These are phyloP conservation scores for Stachybotrys chartarum DNA, from an alignment of 2,329 filamentous ascomycete species.

Conservation along the genomic window DNA sequence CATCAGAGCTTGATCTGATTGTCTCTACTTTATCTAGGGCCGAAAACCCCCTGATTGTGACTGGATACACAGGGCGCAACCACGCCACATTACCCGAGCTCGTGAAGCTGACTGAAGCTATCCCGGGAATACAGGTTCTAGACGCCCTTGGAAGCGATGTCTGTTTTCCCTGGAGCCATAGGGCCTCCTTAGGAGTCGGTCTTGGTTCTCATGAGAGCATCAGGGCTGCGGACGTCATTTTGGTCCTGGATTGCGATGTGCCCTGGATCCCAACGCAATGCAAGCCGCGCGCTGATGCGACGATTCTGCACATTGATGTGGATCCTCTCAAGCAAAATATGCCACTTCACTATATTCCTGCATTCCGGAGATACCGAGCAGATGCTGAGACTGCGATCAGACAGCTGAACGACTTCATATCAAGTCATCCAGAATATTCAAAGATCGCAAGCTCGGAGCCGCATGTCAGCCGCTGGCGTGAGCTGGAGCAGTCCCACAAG, in stretches of 20 bases:
- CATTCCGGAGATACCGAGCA: conserved; percentile 56
- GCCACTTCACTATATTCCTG: conserved; percentile 63
- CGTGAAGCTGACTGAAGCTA: conserved; percentile 56
- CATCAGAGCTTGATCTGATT: conserved; percentile 46
- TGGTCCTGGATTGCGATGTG: conserved; percentile 82
- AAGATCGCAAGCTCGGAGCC: conserved; percentile 46
- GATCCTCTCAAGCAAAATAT: conserved; percentile 64
- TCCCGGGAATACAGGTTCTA: conserved; percentile 61
- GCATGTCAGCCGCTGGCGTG: conserved; percentile 8
- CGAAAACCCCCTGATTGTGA: conserved; percentile 58
- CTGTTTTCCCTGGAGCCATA: conserved; percentile 67
- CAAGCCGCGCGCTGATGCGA: conserved; percentile 40
- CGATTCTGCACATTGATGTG: conserved; percentile 55
- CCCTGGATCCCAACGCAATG: conserved; percentile 80
- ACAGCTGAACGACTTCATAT: conserved; percentile 41
- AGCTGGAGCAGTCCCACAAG: neutral
- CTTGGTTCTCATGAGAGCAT: conserved; percentile 69
- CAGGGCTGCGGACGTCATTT: conserved; percentile 69
- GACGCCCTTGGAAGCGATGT: conserved; percentile 72
- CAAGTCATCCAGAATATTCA: neutral
- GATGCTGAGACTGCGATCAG: conserved; percentile 56
- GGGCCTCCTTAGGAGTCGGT: conserved; percentile 58
- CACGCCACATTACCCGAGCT: conserved; percentile 51
- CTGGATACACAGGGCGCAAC: conserved; percentile 63
- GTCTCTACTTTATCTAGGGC: conserved; percentile 54